Evolutionary conservation across 805 yeast species (phyloP), one percentile per base, ranked within the genome.

Genomic region (Yarrowia sp.): DNA sequence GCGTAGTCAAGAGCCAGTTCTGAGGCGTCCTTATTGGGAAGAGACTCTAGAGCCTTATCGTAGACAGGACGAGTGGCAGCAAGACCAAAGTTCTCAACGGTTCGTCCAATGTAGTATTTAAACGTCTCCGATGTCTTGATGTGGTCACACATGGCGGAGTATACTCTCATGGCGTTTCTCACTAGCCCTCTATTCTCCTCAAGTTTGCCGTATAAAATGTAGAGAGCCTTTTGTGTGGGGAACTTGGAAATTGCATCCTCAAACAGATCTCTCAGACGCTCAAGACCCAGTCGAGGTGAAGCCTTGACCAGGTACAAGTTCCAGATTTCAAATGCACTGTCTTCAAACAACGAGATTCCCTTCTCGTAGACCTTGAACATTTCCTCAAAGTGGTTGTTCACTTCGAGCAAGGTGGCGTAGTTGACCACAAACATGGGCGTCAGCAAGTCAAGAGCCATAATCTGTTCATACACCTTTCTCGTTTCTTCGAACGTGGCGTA

Each of bases 321-420:
- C 93, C 94, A 91, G 16, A 92, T 81, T 72, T 91, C 91, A 73
- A 83, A 87, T 52, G 84, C 86, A 3, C 85, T 81, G 70, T 84
- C 87, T 12, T 81, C 78, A 74, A 92, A 93, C 7, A 83, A 72
- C 1, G 78, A 79, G n/a, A 90, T 74, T 0, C 93, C 96, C 9
- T 84, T 77, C 74, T 92, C 97, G 77, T 86, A 91, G 0, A 89
- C 82, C 63, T 81, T 82, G 76, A 84, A 87, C 58, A 86, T 81
- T 71, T 81, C 83, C 71, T 85, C 86, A 69, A 75, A 81, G 56
- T 80, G 78, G 1, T 80, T 75, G 69, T 82, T 77, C 2, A 81
- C 83, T 68, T 85, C 86, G 42, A 89, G 75, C 71, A 88, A 86
- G 11, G 81, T 80, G 0, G 92, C 90, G 76, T 88, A 90, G 72